A percentile compares a stretch with the other conserved stretches of the same genome.
These are phyloP conservation scores for Sphaerosporella brunnea DNA, from an alignment of 495 filamentous ascomycete species.

Conservation along the genomic window DNA sequence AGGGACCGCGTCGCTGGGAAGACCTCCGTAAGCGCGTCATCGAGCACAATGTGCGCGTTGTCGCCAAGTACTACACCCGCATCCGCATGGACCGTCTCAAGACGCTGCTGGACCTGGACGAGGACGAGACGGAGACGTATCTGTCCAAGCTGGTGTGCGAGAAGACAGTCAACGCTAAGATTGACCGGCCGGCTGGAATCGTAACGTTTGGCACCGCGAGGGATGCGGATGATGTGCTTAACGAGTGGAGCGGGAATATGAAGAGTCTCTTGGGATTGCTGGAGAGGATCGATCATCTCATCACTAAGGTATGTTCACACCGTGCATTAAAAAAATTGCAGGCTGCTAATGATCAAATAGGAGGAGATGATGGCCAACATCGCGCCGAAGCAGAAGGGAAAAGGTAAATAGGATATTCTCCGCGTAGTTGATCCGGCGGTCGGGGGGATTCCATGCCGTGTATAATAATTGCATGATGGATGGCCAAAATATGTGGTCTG, in stretches of 20 bases:
- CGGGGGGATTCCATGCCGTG: too few species aligned
- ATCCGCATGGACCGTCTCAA: slow-evolving; percentile 81
- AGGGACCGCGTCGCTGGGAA: slow-evolving; percentile 69
- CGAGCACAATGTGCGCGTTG: slow-evolving; percentile 93
- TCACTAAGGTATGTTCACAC: slow-evolving; percentile 62
- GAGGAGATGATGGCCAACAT: slow-evolving; percentile 99
- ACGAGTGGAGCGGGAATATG: slow-evolving; percentile 98
- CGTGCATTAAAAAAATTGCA: too few species aligned
- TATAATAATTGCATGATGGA: too few species aligned
- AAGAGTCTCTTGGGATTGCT: slow-evolving; percentile 82
- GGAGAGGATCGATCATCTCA: slow-evolving; percentile 92
- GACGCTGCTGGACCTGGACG: slow-evolving; percentile 71
- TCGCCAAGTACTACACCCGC: slow-evolving; percentile 97
- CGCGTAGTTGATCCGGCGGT: too few species aligned
- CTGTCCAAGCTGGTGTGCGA: slow-evolving; percentile 86
- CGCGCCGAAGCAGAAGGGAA: slow-evolving; percentile 36
- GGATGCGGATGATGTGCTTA: slow-evolving; percentile 91
- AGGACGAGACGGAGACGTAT: slow-evolving; percentile 94
- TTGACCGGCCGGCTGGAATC: slow-evolving; percentile 79
- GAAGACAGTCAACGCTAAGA: slow-evolving; percentile 95
- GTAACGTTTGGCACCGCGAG: slow-evolving; percentile 86
- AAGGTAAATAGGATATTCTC: too few species aligned
- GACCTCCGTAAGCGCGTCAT: slow-evolving; percentile 95
- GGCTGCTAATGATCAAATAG: too few species aligned
- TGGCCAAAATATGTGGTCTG: too few species aligned